Evolutionary conservation across 2,329 filamentous ascomycete species (phyloP).

Genomic region (Chaetothyriales sp.): DNA sequence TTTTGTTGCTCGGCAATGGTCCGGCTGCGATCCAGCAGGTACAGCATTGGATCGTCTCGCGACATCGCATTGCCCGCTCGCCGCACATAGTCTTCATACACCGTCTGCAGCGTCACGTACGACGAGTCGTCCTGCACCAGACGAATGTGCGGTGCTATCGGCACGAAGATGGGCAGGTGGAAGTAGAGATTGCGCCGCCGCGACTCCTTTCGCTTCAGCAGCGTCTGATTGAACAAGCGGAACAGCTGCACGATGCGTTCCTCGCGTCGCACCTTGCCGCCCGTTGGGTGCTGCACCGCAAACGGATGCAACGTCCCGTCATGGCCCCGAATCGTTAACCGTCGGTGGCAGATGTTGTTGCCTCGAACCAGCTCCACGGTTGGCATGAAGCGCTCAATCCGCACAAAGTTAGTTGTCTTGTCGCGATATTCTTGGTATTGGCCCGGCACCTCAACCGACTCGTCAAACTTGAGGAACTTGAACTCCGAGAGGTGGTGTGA

Average conservation of each 20-base stretch:
- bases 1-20: conserved; percentile 54
- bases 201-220: conserved; percentile 87
- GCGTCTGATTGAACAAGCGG: conserved; percentile 86
- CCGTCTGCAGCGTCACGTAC: conserved; percentile 82
- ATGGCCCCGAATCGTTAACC: conserved; percentile 90
- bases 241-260: conserved; percentile 93
- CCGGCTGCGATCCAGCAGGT: conserved; percentile 86
- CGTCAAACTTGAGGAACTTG: conserved; percentile 93
- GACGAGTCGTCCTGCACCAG: conserved; percentile 92
- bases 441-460: conserved; percentile 79
- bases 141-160: conserved; percentile 82
- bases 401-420: conserved; percentile 96
- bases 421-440: conserved; percentile 96
- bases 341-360: conserved; percentile 78
- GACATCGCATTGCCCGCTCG: conserved; percentile 54
- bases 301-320: conserved; percentile 96
- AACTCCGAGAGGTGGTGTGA: conserved; percentile 92
- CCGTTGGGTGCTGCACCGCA: conserved; percentile 88
- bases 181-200: conserved; percentile 88
- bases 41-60: conserved; percentile 90
- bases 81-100: conserved; percentile 93
- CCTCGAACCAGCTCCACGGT: conserved; percentile 85
- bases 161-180: conserved; percentile 88
- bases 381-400: conserved; percentile 91
- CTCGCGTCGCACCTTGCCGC: conserved; percentile 79